These are phyloP conservation scores for Gracilariopsis chorda DNA, from an alignment of 23 red algal species.

Conservation along the genomic window DNA sequence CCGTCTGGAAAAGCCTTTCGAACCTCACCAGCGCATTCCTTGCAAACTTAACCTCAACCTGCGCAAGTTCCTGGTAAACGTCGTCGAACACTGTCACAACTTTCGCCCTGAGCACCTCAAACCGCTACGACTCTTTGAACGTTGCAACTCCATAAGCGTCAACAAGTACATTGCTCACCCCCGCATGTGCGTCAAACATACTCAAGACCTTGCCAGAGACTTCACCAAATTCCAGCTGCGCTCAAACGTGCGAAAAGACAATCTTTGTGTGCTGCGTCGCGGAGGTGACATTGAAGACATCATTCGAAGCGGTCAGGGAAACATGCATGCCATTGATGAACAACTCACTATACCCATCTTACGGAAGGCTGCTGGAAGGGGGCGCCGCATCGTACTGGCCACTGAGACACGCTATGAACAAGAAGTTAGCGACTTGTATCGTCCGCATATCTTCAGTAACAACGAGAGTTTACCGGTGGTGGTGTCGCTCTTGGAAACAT, in stretches of 20 bases:
- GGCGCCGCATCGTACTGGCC: background rate
- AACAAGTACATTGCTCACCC: conserved; percentile 19
- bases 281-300: conserved; percentile 14
- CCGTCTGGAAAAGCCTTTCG: background rate
- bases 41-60: conserved; percentile 7
- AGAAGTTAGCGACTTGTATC: background rate
- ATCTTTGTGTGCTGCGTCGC: conserved; percentile 21
- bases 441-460: background rate
- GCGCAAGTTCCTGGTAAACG: background rate
- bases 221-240: background rate
- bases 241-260: background rate
- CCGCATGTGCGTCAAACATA: background rate
- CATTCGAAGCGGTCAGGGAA: background rate
- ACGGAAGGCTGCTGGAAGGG: background rate
- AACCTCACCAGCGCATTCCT: background rate
- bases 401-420: background rate
- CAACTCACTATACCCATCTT: background rate
- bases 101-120: background rate
- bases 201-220: background rate
- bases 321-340: conserved; percentile 14
- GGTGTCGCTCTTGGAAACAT: background rate
- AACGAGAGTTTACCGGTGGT: background rate
- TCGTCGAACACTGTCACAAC: background rate
- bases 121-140: background rate
- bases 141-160: background rate